Evolutionary conservation across 352 stramenopile species (phyloP).

Genomic region (Blastocystis hominis): DNA sequence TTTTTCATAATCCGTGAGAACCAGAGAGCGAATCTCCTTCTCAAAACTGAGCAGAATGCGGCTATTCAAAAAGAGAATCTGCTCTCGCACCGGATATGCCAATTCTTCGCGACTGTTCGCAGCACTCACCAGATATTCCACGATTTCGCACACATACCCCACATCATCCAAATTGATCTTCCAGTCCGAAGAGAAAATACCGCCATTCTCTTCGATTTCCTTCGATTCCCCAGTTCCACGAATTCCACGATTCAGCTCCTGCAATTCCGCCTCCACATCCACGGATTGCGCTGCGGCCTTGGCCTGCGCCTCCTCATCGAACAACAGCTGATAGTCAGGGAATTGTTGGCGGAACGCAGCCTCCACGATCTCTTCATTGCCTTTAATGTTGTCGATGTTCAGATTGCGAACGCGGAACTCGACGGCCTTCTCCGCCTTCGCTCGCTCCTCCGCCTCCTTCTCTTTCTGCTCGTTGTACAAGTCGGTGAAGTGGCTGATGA

Average conservation of each 20-base stretch:
- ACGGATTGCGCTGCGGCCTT: conserved; percentile 45
- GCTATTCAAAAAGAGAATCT: conserved; percentile 10
- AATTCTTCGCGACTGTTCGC: neutral
- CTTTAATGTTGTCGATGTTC: conserved; percentile 45
- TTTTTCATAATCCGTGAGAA: conserved; percentile 19
- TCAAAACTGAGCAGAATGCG: neutral
- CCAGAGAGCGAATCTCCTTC: neutral
- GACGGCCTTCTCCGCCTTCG: conserved; percentile 56
- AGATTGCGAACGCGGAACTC: conserved; percentile 65
- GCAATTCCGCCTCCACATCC: neutral
- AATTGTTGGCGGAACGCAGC: conserved; percentile 80
- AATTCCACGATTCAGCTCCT: neutral
- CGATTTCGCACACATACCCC: conserved; percentile 30
- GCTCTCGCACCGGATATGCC: neutral
- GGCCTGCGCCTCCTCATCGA: conserved; percentile 61
- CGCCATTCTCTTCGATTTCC: neutral
- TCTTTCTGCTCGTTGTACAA: conserved; percentile 62
- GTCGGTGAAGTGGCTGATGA: conserved; percentile 72
- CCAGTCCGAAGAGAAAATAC: neutral
- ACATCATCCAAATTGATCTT: conserved; percentile 29
- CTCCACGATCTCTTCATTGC: conserved; percentile 65
- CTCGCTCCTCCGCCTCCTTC: conserved; percentile 33
- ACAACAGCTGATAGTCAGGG: conserved; percentile 74
- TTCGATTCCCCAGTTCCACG: neutral
- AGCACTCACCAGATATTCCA: neutral